Conservation (phyloP, 176 grass and related monocot species). For the Pharus latifolius region DNA sequence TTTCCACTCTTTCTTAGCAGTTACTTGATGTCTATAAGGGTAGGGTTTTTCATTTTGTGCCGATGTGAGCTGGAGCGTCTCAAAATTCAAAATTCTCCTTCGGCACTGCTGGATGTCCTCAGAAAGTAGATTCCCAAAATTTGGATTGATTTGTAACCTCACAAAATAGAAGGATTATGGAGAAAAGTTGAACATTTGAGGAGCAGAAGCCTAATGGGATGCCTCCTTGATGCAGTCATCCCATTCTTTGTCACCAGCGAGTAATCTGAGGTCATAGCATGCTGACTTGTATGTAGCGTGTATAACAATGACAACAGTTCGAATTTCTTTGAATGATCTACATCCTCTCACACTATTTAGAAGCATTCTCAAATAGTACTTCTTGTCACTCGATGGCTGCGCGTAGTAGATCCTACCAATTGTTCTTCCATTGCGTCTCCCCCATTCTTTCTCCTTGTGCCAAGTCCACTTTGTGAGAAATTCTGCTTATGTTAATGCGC, state of each 20-base stretch:
- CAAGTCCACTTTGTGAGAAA: constrained; percentile 10
- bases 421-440: not conserved
- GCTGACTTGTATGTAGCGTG: constrained; percentile 17
- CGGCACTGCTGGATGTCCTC: not conserved
- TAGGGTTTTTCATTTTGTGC: not conserved
- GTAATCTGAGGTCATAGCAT: constrained; percentile 13
- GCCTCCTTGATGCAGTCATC: constrained; percentile 11
- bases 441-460: not conserved
- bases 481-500: constrained; percentile 7
- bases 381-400: not conserved
- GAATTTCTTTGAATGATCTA: constrained; percentile 11
- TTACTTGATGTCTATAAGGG: not conserved
- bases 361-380: constrained; percentile 5
- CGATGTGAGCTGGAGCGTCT: not conserved
- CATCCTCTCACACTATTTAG: not conserved
- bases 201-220: not conserved
- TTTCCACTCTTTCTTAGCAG: not conserved
- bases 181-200: constrained; percentile 5
- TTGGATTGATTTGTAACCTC: not conserved
- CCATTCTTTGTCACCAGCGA: constrained; percentile 14
- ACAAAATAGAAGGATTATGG: not conserved
- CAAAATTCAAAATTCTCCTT: not conserved
- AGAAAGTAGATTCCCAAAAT: not conserved
- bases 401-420: constrained; percentile 11
- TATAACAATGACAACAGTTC: not conserved